Conservation (phyloP, 371 early-diverging fungal genomes). For the Mucor plumbeus region DNA sequence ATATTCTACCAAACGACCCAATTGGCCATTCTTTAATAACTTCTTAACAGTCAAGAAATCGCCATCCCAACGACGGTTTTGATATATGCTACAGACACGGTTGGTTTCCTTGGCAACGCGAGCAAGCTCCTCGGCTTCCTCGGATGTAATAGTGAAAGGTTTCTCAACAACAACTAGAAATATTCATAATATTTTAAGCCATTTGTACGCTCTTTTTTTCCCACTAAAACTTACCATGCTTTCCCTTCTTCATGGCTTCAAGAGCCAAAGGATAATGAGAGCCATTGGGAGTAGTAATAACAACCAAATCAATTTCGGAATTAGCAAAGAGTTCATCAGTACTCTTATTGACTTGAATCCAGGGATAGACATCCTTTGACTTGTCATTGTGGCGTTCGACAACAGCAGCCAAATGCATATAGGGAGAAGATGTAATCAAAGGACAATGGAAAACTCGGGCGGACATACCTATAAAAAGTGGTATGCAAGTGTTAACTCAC, state of each 20-base stretch:
- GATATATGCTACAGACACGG: conserved; percentile 73
- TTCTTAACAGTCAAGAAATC: conserved; percentile 78
- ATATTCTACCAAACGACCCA: conserved; percentile 75
- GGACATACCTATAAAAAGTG: conserved; percentile 34
- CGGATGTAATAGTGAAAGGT: conserved; percentile 72
- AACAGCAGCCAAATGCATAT: conserved; percentile 60
- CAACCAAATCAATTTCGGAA: conserved; percentile 65
- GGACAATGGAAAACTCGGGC: conserved; percentile 72
- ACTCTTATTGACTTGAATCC: conserved; percentile 55
- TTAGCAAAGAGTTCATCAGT: conserved; percentile 63
- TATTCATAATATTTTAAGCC: not conserved
- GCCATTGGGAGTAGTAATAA: conserved; percentile 76
- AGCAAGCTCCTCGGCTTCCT: conserved; percentile 64
- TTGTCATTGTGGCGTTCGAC: conserved; percentile 61
- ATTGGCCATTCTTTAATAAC: conserved; percentile 53
- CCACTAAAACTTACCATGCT: conserved; percentile 53
- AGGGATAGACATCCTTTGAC: conserved; percentile 54
- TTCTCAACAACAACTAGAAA: conserved; percentile 73
- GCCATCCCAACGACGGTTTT: conserved; percentile 84
- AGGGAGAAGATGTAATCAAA: conserved; percentile 61
- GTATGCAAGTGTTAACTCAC: not conserved
- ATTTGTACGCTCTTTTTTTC: not conserved
- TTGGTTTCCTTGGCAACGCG: conserved; percentile 60
- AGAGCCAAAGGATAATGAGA: conserved; percentile 70
- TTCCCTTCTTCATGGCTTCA: conserved; percentile 66